Base-by-base conservation (phyloP, 2,329 filamentous ascomycete species). In the Paecilomyces formosus region DNA sequence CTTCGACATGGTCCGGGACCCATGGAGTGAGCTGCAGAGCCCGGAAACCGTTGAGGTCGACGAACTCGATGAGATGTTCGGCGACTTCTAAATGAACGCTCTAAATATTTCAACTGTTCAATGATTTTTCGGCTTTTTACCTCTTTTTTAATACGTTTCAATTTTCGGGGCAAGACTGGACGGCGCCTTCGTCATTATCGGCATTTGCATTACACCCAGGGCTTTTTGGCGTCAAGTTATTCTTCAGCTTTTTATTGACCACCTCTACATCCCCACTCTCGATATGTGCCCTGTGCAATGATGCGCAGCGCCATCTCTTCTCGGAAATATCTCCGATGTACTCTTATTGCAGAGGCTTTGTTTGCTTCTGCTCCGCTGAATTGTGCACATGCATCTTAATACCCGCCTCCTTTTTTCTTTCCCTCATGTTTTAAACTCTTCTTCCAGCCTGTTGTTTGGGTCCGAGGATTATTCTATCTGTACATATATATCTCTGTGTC, bases 1-100 rank as follows among this genome's bases (percentile, higher is more conserved):
- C 33, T 68, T 76, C 55, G 78, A 78, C 59, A 63, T 68, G 57
- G 71, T 77, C 55, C 70, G 76, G 60, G 76, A 77, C 51, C 78
- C 79, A 76, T 88, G 88, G 68, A 82, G 82, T 70, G 82, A 84
- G 60, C 74, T 85, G 68, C 81, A 82, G 70, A 91, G 87, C 70
- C 92, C 92, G 1, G 94, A 97, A 78, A 89, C 86, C 63, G 88
- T 97, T 65, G 92, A 95, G 72, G 84, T 97, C 54, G 91, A 96
- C 53, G 94, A 99, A 79, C 85, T 97, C 24, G 93, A 97, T 70
- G 86, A 89, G 66, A 83, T 97, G 72, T 84, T 97, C 68, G 87
- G 89, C 70, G 87, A 85, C 65, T 90, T 86, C 73, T 91, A 77
- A 81, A 60, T 60, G 24, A 28, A 13, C 22, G 13, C 21, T 24